phyloP scores from a whole-genome alignment of 2,329 filamentous ascomycete species.

The Fusarium circinatum region DNA sequence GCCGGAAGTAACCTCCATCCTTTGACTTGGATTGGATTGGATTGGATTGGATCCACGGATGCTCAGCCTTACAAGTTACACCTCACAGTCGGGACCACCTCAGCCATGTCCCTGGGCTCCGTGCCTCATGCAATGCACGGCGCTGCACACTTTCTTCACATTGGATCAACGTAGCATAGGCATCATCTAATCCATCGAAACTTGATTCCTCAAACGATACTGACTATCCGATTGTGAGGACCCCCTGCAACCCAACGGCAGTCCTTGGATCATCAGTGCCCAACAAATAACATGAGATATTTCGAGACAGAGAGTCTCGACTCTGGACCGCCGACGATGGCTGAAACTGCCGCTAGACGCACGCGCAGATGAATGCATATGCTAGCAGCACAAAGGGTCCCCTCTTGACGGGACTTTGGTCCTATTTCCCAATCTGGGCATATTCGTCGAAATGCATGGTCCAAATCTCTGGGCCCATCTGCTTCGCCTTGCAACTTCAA shows the following conservation, averaged over 20 bases:
- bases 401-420: slow-evolving; percentile 29
- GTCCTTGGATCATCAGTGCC: neutral
- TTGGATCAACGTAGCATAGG: neutral
- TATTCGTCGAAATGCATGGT: slow-evolving; percentile 36
- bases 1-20: slow-evolving; percentile 3
- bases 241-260: neutral
- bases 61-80: slow-evolving; percentile 27
- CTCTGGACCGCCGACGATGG: neutral
- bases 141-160: slow-evolving; percentile 12
- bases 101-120: slow-evolving; percentile 13
- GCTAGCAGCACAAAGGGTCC: slow-evolving; percentile 30
- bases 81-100: slow-evolving; percentile 35
- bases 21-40: neutral
- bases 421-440: slow-evolving; percentile 30
- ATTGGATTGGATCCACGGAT: neutral
- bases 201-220: slow-evolving; percentile 3
- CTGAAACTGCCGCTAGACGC: slow-evolving; percentile 25
- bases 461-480: slow-evolving; percentile 27
- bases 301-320: slow-evolving; percentile 5
- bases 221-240: neutral
- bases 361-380: slow-evolving; percentile 8
- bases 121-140: slow-evolving; percentile 13
- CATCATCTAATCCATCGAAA: slow-evolving; percentile 1
- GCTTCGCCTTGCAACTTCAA: slow-evolving; percentile 27
- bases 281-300: slow-evolving; percentile 9